Evolutionary conservation across 495 filamentous ascomycete genomes (phyloP).

Genomic region (Xanthoparmelia taractica): DNA sequence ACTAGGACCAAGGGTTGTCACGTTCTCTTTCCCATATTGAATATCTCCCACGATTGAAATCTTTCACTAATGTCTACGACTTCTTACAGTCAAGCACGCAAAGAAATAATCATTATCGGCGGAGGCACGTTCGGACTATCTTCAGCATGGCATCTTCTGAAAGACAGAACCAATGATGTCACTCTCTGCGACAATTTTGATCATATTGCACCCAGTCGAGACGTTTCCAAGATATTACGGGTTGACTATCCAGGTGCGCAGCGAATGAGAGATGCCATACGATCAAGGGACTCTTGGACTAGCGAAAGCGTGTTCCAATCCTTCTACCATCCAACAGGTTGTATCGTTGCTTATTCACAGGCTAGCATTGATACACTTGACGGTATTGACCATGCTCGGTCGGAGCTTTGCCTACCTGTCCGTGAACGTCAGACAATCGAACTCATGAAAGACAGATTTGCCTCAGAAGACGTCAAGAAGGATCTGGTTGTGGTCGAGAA

Average conservation of each 20-base stretch:
- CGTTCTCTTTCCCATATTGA: too few relatives aligned
- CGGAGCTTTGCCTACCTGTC: background rate
- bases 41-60: too few relatives aligned
- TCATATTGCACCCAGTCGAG: background rate
- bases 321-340: background rate
- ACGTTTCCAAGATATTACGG: background rate
- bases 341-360: background rate
- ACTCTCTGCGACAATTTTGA: background rate
- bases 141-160: background rate
- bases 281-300: background rate
- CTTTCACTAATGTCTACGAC: too few relatives aligned
- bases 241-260: background rate
- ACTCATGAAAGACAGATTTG: background rate
- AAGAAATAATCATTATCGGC: slow-evolving; percentile 1
- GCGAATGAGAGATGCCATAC: background rate
- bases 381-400: background rate
- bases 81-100: too few relatives aligned
- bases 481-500: background rate
- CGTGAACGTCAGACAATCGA: background rate
- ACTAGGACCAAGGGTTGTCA: too few relatives aligned
- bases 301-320: background rate
- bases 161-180: background rate
- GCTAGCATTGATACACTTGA: background rate
- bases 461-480: background rate
- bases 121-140: background rate